Conservation (phyloP, 495 filamentous ascomycete genomes). For the Podospora appendiculata region DNA sequence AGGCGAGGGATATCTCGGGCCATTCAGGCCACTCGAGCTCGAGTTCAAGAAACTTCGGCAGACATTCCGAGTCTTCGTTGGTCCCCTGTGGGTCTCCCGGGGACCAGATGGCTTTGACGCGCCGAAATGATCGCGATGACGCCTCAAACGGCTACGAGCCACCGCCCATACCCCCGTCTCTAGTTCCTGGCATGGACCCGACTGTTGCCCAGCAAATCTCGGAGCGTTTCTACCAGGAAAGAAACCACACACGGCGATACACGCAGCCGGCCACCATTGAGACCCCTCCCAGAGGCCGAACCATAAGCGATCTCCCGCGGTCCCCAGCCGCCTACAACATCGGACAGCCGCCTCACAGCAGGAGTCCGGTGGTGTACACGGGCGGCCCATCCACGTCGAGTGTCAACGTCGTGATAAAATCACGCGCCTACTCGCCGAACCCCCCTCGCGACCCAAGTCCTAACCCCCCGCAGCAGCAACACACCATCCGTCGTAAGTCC, state of each 20-base stretch:
- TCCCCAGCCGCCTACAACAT: constrained; percentile 16
- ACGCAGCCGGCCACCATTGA: constrained; percentile 27
- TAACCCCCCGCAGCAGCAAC: constrained; percentile 22
- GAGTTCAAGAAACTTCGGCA: constrained; percentile 5
- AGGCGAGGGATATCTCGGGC: constrained; percentile 6
- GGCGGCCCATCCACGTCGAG: constrained; percentile 29
- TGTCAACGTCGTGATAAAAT: constrained; percentile 23
- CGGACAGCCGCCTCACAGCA: constrained; percentile 10
- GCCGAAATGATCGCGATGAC: constrained; percentile 28
- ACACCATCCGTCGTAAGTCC: constrained; percentile 63
- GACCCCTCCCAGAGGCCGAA: constrained; percentile 30
- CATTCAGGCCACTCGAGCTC: constrained; percentile 1
- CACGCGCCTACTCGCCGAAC: constrained; percentile 54
- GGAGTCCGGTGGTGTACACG: constrained; percentile 30
- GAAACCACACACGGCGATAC: constrained; percentile 33
- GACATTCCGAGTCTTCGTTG: constrained; percentile 20
- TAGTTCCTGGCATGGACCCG: constrained; percentile 64
- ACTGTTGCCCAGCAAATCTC: constrained; percentile 48
- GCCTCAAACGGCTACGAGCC: constrained; percentile 26
- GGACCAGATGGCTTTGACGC: constrained; percentile 13
- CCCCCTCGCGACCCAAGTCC: constrained; percentile 24
- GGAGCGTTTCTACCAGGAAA: constrained; percentile 42
- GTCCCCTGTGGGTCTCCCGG: constrained; percentile 9
- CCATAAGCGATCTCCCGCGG: constrained; percentile 27
- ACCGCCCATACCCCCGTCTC: constrained; percentile 53